Percentiles rank a stretch among this genome's conserved stretches.
Conservation (phyloP, 1,284 basidiomycete genomes). For the Fomitiporia mediterranea region DNA sequence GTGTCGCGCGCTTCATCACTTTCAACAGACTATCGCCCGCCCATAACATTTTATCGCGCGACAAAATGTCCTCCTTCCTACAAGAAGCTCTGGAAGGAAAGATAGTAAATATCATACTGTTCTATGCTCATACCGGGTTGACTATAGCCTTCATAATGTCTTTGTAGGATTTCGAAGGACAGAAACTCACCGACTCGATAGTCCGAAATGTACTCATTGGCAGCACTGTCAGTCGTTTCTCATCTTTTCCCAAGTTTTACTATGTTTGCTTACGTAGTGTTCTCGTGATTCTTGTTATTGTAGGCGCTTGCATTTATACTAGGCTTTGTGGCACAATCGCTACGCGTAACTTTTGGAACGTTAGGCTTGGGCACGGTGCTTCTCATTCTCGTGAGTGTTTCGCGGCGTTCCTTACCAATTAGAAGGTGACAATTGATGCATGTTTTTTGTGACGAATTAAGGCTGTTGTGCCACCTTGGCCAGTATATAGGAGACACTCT, state of each 20-base stretch:
- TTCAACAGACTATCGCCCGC: too few species aligned
- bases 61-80: background rate
- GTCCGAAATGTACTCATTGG: constrained; percentile 37
- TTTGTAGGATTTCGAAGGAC: constrained; percentile 70
- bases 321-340: constrained; percentile 57
- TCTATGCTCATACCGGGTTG: background rate
- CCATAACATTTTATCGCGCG: background rate
- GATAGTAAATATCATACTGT: background rate
- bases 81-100: constrained; percentile 1
- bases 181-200: constrained; percentile 54
- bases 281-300: constrained; percentile 22
- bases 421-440: background rate
- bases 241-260: background rate
- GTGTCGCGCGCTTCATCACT: too few species aligned
- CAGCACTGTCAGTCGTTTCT: constrained; percentile 28
- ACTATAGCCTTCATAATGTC: too few species aligned
- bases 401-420: background rate
- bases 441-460: constrained; percentile 25
- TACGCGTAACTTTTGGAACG: constrained; percentile 53
- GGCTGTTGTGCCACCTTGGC: constrained; percentile 69
- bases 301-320: constrained; percentile 60
- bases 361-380: constrained; percentile 43
- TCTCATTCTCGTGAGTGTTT: constrained; percentile 48
- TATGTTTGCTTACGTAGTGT: background rate
- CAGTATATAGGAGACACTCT: constrained; percentile 57